Base-by-base conservation (phyloP, 2,329 filamentous ascomycete species). In the Pseudogymnoascus sp. region DNA sequence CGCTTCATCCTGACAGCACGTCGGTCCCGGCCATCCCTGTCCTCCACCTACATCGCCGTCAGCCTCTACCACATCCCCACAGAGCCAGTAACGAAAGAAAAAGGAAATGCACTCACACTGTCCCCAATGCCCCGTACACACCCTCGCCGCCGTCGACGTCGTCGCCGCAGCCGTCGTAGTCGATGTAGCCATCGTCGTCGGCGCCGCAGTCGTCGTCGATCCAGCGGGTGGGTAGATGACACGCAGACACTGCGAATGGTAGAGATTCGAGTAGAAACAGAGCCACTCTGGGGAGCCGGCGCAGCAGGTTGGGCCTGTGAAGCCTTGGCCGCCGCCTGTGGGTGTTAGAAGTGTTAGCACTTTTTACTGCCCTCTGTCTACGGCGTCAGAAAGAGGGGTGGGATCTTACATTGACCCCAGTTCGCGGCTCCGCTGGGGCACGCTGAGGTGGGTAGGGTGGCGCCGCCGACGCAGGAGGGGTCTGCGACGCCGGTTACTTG, bases 371-470 rank as follows among this genome's bases (percentile, higher is more conserved):
- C 5, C n/a, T 16, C 12, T 45, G 4, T 33, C 7, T 45, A n/a
- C 7, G 6, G 12, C 19, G 19, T 2, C 19, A 2, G 23, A 5
- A 22, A 0, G 19, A 6, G 5, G 23, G 41, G 8, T 1, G 8
- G 19, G 23, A 45, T 52, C 45, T 52, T 16, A 52, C 45, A 52
- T 52, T 52, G 45, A 2, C 7, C 45, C 45, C 45, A 52, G 25
- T 52, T 16, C 45, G 45, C 45, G 23, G 45, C 45, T 6, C 45
- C 42, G 42, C 42, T 6, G 41, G 16, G 8, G 6, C 39, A 42
- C 22, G 22, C 1, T 2, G 19, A 19, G 35, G 35, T 12, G 12
- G 35, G 72, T n/a, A 14, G 5, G 39, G 39, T 22, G 41, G 9
- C 23, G 45, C 25, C 45, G 14, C 45, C 45, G 23, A 30, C 8